phyloP scores from a whole-genome alignment of 139 green algal genomes.

The Chlorella sorokiniana region DNA sequence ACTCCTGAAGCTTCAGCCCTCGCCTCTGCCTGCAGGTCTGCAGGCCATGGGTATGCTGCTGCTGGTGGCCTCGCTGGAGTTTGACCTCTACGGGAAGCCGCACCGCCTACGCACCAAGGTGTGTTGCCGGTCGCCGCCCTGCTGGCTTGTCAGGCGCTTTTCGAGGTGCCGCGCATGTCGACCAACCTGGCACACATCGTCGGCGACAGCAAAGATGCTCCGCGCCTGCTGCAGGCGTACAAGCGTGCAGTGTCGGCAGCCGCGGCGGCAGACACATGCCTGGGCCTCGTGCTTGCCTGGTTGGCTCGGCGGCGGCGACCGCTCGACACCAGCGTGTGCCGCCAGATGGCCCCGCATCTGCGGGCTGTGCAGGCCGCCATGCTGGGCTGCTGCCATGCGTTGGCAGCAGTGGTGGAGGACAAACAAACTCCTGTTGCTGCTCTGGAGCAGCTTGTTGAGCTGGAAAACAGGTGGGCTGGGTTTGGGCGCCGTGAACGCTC shows the following conservation, averaged over 20 bases:
- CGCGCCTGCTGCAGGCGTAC: conserved; percentile 19
- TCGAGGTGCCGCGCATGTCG: no score
- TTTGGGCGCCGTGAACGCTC: not conserved
- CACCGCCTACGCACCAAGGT: not conserved
- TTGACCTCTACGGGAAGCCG: not conserved
- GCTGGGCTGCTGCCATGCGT: not conserved
- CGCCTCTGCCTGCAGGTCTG: not conserved
- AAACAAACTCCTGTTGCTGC: not conserved
- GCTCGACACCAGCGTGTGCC: conserved; percentile 4
- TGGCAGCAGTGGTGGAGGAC: not conserved
- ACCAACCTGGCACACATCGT: no score
- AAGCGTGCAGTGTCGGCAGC: not conserved
- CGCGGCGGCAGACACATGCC: not conserved
- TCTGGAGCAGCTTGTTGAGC: not conserved
- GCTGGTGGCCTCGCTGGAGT: not conserved
- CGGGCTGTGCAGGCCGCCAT: not conserved
- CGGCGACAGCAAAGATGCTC: no score
- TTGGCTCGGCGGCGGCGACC: not conserved
- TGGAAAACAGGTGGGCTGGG: not conserved
- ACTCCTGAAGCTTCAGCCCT: no score
- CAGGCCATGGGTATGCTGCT: not conserved
- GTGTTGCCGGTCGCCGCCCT: no score
- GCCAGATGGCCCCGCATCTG: conserved; percentile 9
- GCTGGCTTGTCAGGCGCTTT: no score
- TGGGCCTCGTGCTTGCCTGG: not conserved